phyloP scores from a whole-genome alignment of 2,329 filamentous ascomycete species.

The Scedosporium apiospermum region DNA sequence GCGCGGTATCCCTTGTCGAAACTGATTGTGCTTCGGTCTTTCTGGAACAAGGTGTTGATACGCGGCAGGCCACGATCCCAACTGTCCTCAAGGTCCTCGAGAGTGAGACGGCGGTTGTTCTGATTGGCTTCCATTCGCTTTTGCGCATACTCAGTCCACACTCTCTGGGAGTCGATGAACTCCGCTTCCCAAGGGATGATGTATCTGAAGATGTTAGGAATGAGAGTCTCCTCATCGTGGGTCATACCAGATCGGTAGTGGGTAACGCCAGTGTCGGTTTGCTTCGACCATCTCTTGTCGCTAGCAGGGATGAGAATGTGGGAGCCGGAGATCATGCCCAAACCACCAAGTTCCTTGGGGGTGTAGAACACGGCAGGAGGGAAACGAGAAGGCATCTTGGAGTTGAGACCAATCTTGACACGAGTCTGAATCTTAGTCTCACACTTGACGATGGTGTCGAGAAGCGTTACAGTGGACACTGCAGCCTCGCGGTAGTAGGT shows the following conservation, averaged over 20 bases:
- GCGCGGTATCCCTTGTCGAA: conserved; percentile 98
- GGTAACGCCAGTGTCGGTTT: conserved; percentile 93
- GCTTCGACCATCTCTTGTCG: conserved; percentile 97
- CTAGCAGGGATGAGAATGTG: conserved; percentile 96
- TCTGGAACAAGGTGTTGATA: conserved; percentile 98
- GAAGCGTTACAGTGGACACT: conserved; percentile 83
- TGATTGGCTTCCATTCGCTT: conserved; percentile 96
- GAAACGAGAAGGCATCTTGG: conserved; percentile 98
- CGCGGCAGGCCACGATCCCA: conserved; percentile 96
- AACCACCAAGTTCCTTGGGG: conserved; percentile 89
- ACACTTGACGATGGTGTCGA: conserved; percentile 98
- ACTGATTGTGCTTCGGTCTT: conserved; percentile 90
- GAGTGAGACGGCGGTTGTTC: conserved; percentile 85
- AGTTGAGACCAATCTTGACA: conserved; percentile 97
- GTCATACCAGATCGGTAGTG: conserved; percentile 98
- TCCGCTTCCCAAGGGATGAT: conserved; percentile 99
- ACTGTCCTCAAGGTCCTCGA: conserved; percentile 94
- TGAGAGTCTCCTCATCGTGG: conserved; percentile 93
- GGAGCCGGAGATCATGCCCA: conserved; percentile 98
- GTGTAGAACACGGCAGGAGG: conserved; percentile 98
- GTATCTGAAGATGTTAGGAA: conserved; percentile 98
- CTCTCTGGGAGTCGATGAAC: conserved; percentile 96
- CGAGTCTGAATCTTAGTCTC: conserved; percentile 99
- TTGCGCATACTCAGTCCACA: conserved; percentile 99
- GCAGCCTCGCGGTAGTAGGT: conserved; percentile 98